Evolutionary conservation across 163 green algal species (phyloP).

Genomic region (Scenedesmus sp.): DNA sequence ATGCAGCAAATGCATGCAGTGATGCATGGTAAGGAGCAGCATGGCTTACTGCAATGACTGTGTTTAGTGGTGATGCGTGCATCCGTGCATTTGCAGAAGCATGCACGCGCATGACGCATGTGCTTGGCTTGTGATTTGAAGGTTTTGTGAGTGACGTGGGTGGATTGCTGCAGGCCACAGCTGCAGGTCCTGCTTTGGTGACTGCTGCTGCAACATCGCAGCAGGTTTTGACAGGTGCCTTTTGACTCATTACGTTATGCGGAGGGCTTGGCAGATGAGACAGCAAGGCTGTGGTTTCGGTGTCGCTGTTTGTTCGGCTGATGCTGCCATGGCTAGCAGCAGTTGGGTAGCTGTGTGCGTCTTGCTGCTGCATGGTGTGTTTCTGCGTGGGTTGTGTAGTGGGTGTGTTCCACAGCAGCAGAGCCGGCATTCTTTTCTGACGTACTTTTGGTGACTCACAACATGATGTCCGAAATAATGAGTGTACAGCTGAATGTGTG

Average conservation of each 20-base stretch:
- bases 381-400: not conserved
- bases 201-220: conserved; percentile 4
- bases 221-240: not conserved
- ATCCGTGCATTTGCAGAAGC: not conserved
- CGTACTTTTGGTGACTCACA: not conserved
- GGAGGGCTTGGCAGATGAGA: not conserved
- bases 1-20: no score
- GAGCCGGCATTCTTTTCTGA: not conserved
- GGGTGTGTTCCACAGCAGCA: not conserved
- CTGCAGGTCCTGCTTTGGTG: not conserved
- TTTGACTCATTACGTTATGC: not conserved
- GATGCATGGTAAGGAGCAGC: not conserved
- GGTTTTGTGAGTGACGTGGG: not conserved
- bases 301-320: not conserved
- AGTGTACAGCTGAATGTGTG: not conserved
- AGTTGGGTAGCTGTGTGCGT: not conserved
- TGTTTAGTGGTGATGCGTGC: not conserved
- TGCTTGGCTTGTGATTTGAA: no score
- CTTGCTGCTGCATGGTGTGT: not conserved
- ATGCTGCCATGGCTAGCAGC: not conserved
- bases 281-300: no score
- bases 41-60: not conserved
- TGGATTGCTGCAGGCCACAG: not conserved
- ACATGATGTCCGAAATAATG: not conserved
- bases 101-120: not conserved